These are phyloP conservation scores for Cutaneotrichosporon sp. DNA, from an alignment of 1,284 basidiomycete genomes.

Conservation along the genomic window DNA sequence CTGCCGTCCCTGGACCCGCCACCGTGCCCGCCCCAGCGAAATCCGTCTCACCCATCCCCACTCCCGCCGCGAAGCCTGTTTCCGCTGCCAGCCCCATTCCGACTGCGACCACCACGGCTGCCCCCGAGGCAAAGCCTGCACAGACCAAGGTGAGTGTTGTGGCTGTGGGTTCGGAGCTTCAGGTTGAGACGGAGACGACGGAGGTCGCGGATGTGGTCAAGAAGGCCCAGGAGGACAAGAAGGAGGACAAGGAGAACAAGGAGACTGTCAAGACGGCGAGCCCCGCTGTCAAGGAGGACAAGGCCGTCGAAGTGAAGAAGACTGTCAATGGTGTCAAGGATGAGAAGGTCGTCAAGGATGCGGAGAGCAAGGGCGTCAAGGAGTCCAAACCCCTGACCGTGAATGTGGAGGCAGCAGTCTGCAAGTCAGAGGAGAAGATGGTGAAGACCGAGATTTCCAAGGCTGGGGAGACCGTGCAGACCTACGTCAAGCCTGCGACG, in stretches of 20 bases:
- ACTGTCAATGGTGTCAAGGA: not conserved
- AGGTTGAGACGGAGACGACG: not conserved
- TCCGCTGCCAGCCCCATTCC: not conserved
- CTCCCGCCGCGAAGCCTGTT: not conserved
- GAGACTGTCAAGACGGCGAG: not conserved
- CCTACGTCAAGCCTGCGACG: no score
- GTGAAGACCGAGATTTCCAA: no score
- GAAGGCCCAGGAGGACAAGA: not conserved
- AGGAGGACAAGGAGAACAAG: not conserved
- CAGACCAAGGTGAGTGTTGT: not conserved
- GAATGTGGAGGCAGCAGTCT: no score
- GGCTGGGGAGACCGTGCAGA: no score
- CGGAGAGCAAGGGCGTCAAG: not conserved
- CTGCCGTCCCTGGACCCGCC: no score
- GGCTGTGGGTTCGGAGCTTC: not conserved
- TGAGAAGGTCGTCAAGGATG: not conserved
- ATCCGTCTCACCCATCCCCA: no score
- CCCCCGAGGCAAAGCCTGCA: not conserved
- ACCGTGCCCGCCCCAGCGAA: no score
- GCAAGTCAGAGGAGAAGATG: no score
- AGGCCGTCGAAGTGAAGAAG: not conserved
- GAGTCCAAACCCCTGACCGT: no score
- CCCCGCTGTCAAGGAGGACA: not conserved
- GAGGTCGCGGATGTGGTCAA: not conserved
- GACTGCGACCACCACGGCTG: not conserved